Conservation (phyloP, 495 filamentous ascomycete genomes). For the Cercophora samala region DNA sequence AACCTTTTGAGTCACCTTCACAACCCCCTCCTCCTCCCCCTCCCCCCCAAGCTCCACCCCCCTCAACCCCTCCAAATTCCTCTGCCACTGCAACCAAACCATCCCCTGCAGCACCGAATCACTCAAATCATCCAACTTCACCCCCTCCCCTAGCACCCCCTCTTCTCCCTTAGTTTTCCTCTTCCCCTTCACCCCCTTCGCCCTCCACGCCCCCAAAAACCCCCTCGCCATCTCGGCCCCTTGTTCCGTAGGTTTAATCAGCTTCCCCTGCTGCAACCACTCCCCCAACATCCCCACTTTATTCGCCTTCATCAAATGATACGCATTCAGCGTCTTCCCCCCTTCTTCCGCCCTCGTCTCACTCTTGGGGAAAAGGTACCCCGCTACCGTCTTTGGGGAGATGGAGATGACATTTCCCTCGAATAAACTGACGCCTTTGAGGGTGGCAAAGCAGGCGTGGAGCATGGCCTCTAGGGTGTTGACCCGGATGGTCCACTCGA, state of each 20-base stretch:
- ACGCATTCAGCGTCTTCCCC: slow-evolving; percentile 12
- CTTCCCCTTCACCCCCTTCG: slow-evolving; percentile 15
- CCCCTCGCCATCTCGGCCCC: slow-evolving; percentile 37
- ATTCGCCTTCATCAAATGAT: slow-evolving; percentile 48
- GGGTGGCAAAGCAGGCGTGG: slow-evolving; percentile 65
- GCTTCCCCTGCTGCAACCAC: slow-evolving; percentile 46
- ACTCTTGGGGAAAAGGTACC: slow-evolving; percentile 33
- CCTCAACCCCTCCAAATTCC: slow-evolving; percentile 54
- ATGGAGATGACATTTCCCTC: slow-evolving; percentile 37
- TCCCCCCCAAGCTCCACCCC: slow-evolving; percentile 7
- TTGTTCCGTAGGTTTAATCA: slow-evolving; percentile 37
- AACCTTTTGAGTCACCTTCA: neutral
- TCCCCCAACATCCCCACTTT: slow-evolving; percentile 63
- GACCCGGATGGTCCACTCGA: slow-evolving; percentile 88
- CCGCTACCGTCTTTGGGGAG: slow-evolving; percentile 38
- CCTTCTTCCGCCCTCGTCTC: slow-evolving; percentile 7
- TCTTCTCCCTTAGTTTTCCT: slow-evolving; percentile 29
- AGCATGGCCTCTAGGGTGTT: slow-evolving; percentile 90
- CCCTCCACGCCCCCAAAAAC: slow-evolving; percentile 49
- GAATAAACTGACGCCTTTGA: slow-evolving; percentile 46
- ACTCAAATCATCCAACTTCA: slow-evolving; percentile 86
- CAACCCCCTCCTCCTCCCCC: slow-evolving; percentile 9
- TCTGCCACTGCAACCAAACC: slow-evolving; percentile 82
- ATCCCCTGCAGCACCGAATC: slow-evolving; percentile 86
- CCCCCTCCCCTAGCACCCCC: slow-evolving; percentile 20